phyloP scores from a whole-genome alignment of 2,329 filamentous ascomycete genomes.

The Aspergillus uvarum region DNA sequence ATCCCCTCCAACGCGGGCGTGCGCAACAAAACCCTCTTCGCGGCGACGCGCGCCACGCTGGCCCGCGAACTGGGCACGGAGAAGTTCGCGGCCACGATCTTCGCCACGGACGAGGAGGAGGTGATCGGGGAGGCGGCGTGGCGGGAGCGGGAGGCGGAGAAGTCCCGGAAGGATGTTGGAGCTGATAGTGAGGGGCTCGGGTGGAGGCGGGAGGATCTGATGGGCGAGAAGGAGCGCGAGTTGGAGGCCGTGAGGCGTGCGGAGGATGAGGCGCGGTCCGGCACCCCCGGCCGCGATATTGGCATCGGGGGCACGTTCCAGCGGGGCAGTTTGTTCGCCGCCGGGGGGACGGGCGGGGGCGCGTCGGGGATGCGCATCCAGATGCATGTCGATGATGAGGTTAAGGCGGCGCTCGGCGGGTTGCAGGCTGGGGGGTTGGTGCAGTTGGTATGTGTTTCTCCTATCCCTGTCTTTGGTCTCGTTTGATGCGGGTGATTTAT shows the following conservation, averaged over 20 bases:
- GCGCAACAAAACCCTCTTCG: constrained; percentile 66
- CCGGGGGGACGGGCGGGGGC: constrained; percentile 10
- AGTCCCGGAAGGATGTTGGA: constrained; percentile 21
- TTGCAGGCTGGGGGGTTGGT: constrained; percentile 45
- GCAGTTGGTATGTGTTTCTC: constrained; percentile 47
- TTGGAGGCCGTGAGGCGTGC: constrained; percentile 58
- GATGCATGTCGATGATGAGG: constrained; percentile 55
- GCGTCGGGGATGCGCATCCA: constrained; percentile 47
- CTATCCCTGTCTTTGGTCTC: too few species aligned
- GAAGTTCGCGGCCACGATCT: constrained; percentile 59
- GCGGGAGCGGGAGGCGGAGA: constrained; percentile 52
- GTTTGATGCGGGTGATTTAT: too few species aligned
- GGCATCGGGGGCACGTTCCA: constrained; percentile 44
- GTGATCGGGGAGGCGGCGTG: constrained; percentile 55
- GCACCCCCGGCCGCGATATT: constrained; percentile 52
- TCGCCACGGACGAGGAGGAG: constrained; percentile 60
- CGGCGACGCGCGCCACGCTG: constrained; percentile 61
- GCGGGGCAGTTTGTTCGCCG: constrained; percentile 17
- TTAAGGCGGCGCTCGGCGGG: constrained; percentile 51
- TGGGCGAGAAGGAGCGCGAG: constrained; percentile 61
- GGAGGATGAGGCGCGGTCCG: constrained; percentile 57
- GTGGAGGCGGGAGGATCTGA: constrained; percentile 48
- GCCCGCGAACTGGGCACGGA: constrained; percentile 61
- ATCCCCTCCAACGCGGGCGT: constrained; percentile 64
- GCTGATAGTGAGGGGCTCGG: constrained; percentile 16